Evolutionary conservation across 352 stramenopile species (phyloP), one percentile per base, ranked within the genome.

Genomic region (Globisporangium spinosum): DNA sequence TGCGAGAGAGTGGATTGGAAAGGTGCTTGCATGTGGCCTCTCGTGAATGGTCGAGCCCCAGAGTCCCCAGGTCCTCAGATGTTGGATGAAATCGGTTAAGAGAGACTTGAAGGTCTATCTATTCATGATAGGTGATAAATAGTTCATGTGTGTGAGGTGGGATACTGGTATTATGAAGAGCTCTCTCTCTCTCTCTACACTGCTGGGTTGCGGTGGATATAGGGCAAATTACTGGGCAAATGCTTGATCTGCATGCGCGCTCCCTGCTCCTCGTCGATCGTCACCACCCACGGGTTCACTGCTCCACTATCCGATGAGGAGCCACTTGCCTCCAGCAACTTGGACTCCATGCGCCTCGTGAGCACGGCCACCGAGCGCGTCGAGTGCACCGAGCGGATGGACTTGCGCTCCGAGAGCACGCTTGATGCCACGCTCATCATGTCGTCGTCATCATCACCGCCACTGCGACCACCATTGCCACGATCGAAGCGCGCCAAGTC

Each of bases 181-280:
- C 17, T 23, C 6, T 22, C 17, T 49, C 12, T 45, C 38, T 43
- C 10, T 47, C 38, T 47, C 68, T 76, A 98, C 55, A 98, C 89
- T 34, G 93, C 93, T 58, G 93, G 93, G 74, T 98, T 98, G 51
- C 93, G 90, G 77, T 98, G 94, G 63, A 98, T 96, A 71, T 98
- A 98, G 6, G 93, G 90, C 59, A 98, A 78, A 69, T 98, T 98
- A 68, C 91, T 97, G 17, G 92, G 68, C 17, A 92, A 75, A 23
- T 84, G 89, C 73, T 97, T 98, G 72, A 97, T 93, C 58, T 91
- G 82, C 77, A 97, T 78, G 34, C 93, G 82, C 22, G 76, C 73
- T 15, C 91, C 93, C 49, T 95, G 76, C 68, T 97, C 91, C 65
- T 98, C 89, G 58, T 96, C 89, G 67, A 97, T 90, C 12, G 78